Evolutionary conservation across 2,329 filamentous ascomycete genomes (phyloP), one percentile per base, ranked within the genome.

Genomic region (Cercospora sojina): DNA sequence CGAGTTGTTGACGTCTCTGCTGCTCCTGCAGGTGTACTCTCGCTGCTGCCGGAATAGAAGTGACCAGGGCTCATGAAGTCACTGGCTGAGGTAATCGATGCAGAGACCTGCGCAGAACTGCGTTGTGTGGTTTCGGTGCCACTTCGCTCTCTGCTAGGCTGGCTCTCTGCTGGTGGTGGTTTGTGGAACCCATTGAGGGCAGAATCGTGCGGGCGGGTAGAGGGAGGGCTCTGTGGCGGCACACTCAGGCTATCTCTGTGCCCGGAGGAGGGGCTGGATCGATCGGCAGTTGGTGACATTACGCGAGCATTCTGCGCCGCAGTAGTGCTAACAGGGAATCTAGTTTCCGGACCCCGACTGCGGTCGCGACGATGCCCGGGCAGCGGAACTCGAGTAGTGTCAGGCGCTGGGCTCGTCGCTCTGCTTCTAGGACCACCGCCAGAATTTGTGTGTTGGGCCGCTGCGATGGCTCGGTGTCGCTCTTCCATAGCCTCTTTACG

Each of bases 401-500:
- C 64, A 76, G 81, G 72, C 73, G 79, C 70, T 9, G 76, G 76
- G 31, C 83, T 27, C 88, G 88, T 5, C 85, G 88, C 68, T 18
- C 75, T 68, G 49, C 66, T 74, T 47, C 71, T 68, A 38, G 62
- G 69, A 59, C 73, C 71, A 35, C 71, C 70, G 8, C 72, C 70
- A 9, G 72, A 60, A 32, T 75, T 71, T 13, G 69, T 67, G 51
- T 75, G 72, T n/a, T 73, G 71, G 23, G 76, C 76, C 13, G 83
- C 87, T 35, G 85, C 86, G 64, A 95, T 88, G 68, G 92, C 92
- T 68, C 92, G 89, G 77, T 92, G 91, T 61, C 95, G 89, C 77
- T 97, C 95, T 80, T 98, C 94, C 88, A 97, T 94, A 72, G 96
- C 89, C 53, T 92, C 92, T 75, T 93, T 92, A 67, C 95, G 90